Evolutionary conservation across 2,329 filamentous ascomycete species (phyloP), one percentile per base, ranked within the genome.

Genomic region (Aspergillus aculeatus): DNA sequence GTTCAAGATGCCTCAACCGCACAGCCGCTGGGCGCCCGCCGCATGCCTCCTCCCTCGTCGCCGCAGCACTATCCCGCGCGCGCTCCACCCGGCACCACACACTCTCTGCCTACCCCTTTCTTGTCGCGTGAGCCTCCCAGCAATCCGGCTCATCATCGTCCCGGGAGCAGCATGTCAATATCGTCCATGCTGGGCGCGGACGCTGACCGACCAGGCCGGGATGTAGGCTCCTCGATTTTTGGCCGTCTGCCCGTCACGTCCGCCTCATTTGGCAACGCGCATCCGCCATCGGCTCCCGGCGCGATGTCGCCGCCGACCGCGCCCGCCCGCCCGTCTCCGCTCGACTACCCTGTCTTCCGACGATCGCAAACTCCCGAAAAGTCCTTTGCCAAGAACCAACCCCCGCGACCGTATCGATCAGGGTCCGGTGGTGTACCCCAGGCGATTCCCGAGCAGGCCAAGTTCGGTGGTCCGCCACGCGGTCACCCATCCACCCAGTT

Each of bases 311-410:
- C 73, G 63, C 78, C 76, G 12, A 75, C 69, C 48, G 76, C 70
- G 47, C 76, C 69, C 47, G 69, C 70, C 56, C 77, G 76, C 66
- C 77, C 69, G 66, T 75, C 82, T 2, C 78, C 82, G 0, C 75
- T 84, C 61, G 87, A 90, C 19, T 89, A 89, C 65, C 79, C 78
- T 54, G 81, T 83, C 5, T 89, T 84, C 71, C 82, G 88, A 62
- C 82, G 89, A 61, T 89, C 89, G 2, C 86, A 90, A 59, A 92
- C 89, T 0, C 89, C 89, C n/a, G 89, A 92, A 49, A 86, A 87
- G 62, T 80, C 82, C 50, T 82, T 57, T 85, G 86, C 76, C 80
- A 86, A 73, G 64, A 68, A 68, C 9, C 69, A 70, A 47, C 61
- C 68, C 6, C 66, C 68, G 16, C 72, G 75, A 12, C 68, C 72